phyloP scores from a whole-genome alignment of 495 filamentous ascomycete species.

The Penicillium soppii region DNA sequence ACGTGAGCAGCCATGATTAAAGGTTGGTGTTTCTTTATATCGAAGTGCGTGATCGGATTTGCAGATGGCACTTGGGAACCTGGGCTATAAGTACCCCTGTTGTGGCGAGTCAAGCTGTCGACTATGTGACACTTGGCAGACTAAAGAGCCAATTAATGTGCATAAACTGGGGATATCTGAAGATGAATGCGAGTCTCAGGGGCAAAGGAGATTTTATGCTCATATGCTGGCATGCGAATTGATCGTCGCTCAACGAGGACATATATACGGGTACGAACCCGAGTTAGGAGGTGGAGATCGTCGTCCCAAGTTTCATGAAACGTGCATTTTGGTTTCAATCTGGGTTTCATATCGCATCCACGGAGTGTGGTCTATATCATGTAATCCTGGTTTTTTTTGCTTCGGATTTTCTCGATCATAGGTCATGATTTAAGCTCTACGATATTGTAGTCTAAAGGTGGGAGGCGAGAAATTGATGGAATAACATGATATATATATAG shows the following conservation, averaged over 20 bases:
- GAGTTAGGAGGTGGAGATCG: background rate
- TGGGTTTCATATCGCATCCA: background rate
- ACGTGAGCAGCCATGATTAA: background rate
- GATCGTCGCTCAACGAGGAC: background rate
- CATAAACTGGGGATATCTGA: background rate
- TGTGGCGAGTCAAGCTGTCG: background rate
- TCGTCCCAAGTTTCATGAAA: no score
- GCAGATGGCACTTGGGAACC: background rate
- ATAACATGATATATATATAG: no score
- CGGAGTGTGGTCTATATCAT: no score
- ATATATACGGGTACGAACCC: conserved; percentile 8
- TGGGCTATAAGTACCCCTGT: background rate
- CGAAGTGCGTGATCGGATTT: background rate
- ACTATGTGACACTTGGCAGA: background rate
- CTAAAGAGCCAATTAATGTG: background rate
- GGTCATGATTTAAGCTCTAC: no score
- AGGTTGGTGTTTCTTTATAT: background rate
- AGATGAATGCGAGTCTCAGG: background rate
- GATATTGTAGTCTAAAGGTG: no score
- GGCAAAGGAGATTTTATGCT: background rate
- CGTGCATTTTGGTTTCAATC: background rate
- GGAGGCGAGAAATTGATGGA: no score
- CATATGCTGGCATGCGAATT: no score
- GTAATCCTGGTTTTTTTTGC: no score
- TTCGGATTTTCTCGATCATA: no score